Percentiles rank a stretch among this genome's conserved stretches.
Evolutionary conservation across 768 basidiomycete genomes (phyloP).

Genomic region (Termitomyces heimii): DNA sequence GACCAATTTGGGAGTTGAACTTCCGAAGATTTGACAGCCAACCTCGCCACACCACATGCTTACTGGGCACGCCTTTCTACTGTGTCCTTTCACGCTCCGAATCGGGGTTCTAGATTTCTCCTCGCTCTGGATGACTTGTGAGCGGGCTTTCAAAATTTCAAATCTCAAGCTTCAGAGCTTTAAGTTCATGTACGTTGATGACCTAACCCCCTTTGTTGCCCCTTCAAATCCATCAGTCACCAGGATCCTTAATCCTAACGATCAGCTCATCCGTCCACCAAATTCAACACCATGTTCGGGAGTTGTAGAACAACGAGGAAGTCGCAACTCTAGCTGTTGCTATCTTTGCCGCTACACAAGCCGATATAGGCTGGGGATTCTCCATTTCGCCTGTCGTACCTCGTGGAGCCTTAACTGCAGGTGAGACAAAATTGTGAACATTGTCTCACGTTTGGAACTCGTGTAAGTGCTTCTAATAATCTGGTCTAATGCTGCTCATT

Average conservation of each 20-base stretch:
- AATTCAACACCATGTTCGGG: no score
- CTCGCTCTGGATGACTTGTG: not conserved
- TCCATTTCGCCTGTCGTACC: not conserved
- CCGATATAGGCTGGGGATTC: not conserved
- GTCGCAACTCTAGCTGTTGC: not conserved
- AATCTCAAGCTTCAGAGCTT: not conserved
- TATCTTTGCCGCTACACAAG: not conserved
- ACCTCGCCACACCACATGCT: constrained; percentile 7
- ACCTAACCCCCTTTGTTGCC: not conserved
- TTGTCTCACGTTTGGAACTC: not conserved
- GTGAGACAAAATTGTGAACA: not conserved
- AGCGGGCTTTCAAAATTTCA: not conserved
- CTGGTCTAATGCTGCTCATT: not conserved
- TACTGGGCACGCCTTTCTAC: constrained; percentile 1
- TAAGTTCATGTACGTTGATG: not conserved
- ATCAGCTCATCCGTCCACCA: not conserved
- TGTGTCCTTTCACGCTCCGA: constrained; percentile 3
- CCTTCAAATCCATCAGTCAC: not conserved
- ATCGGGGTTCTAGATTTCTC: not conserved
- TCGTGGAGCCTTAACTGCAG: not conserved
- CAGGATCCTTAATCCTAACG: not conserved
- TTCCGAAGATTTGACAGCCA: constrained; percentile 1
- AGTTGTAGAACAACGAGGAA: not conserved
- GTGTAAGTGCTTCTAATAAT: not conserved
- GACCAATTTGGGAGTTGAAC: not conserved